A percentile compares a stretch with the other conserved stretches of the same genome.
Evolutionary conservation across 192 early-diverging fungal species (phyloP).

Genomic region (Piromyces finnis): DNA sequence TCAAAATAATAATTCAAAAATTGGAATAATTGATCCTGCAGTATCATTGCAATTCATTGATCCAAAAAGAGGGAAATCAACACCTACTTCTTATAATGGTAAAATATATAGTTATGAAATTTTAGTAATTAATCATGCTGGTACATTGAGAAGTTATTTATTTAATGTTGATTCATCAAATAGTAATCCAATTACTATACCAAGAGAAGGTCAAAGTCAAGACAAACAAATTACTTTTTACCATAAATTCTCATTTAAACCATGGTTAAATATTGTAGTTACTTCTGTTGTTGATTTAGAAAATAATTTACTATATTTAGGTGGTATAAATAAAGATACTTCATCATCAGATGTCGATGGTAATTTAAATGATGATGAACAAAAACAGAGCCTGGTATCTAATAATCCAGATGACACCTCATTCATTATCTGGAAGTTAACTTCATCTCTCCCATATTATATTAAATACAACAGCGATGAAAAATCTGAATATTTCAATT

Average conservation of each 20-base stretch:
- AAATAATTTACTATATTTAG: slow-evolving; percentile 16
- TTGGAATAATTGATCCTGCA: not conserved
- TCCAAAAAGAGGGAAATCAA: not conserved
- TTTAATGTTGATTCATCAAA: slow-evolving; percentile 17
- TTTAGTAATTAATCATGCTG: slow-evolving; percentile 26
- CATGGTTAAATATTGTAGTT: slow-evolving; percentile 18
- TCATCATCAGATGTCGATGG: not conserved
- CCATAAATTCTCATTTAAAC: slow-evolving; percentile 23
- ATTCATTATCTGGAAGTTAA: not conserved
- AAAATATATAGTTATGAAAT: slow-evolving; percentile 29
- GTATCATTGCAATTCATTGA: not conserved
- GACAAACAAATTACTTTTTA: slow-evolving; percentile 21
- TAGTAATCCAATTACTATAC: slow-evolving; percentile 10
- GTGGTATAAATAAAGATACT: slow-evolving; percentile 7
- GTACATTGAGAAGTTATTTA: slow-evolving; percentile 28
- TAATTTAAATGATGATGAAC: not conserved
- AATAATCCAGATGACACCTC: not conserved
- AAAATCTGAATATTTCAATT: not conserved
- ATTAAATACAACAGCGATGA: not conserved
- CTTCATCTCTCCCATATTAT: not conserved
- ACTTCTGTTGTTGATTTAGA: slow-evolving; percentile 16
- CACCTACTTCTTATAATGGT: slow-evolving; percentile 3
- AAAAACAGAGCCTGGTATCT: not conserved
- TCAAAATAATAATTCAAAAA: not conserved
- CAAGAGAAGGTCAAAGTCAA: slow-evolving; percentile 19